Percentiles rank a stretch among this genome's conserved stretches.
phyloP scores from a whole-genome alignment of 225 moss, liverwort and hornwort species.

The Ulota crispa region DNA sequence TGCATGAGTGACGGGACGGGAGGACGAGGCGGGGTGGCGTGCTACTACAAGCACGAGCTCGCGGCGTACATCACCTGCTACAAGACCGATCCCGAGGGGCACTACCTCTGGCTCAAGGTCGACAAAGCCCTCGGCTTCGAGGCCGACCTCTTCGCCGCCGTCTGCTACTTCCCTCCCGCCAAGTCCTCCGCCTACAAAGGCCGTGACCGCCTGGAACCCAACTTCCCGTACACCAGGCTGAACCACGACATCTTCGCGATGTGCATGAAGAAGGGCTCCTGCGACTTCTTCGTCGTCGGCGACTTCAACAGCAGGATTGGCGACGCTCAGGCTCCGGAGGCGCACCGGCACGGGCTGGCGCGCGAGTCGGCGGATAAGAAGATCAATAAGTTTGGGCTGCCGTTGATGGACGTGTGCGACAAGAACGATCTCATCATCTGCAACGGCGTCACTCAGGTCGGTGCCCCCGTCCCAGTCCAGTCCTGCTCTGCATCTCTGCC shows the following conservation, averaged over 20 bases:
- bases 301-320: slow-evolving; percentile 58
- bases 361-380: slow-evolving; percentile 48
- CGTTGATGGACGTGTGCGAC: slow-evolving; percentile 44
- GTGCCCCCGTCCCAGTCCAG: too few species aligned
- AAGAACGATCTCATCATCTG: slow-evolving; percentile 50
- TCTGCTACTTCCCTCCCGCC: slow-evolving; percentile 53
- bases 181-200: slow-evolving; percentile 45
- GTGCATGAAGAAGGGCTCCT: not conserved
- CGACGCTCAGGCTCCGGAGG: slow-evolving; percentile 50
- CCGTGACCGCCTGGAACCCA: slow-evolving; percentile 36
- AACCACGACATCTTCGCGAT: slow-evolving; percentile 35
- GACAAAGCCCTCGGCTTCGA: slow-evolving; percentile 46
- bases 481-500: too few species aligned
- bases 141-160: slow-evolving; percentile 38
- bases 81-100: slow-evolving; percentile 44
- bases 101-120: slow-evolving; percentile 49
- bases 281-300: slow-evolving; percentile 48
- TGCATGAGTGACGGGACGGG: slow-evolving; percentile 47
- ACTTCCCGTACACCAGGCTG: slow-evolving; percentile 44
- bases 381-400: slow-evolving; percentile 43
- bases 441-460: slow-evolving; percentile 50
- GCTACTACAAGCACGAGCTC: slow-evolving; percentile 41
- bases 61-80: slow-evolving; percentile 17
- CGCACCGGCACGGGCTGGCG: slow-evolving; percentile 40
- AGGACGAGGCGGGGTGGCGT: slow-evolving; percentile 49